phyloP scores from a whole-genome alignment of 495 filamentous ascomycete species.

The Tuber calosporum region DNA sequence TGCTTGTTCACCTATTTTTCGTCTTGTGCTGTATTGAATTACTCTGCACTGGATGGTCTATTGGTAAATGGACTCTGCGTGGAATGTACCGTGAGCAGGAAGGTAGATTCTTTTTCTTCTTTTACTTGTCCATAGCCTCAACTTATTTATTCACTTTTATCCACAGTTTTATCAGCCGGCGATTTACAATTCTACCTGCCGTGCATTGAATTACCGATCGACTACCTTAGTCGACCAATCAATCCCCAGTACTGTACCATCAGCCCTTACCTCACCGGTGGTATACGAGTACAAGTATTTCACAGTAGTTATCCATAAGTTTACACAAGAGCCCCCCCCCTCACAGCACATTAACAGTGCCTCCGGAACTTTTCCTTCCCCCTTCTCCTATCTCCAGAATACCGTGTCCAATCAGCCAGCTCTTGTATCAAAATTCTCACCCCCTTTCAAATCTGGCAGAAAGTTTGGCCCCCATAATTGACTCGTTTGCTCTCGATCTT shows the following conservation, averaged over 20 bases:
- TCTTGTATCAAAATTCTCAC: background rate
- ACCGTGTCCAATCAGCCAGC: background rate
- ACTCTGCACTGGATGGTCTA: background rate
- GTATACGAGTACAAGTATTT: too few relatives aligned
- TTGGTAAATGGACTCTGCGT: background rate
- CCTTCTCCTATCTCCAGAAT: background rate
- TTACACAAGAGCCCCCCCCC: background rate
- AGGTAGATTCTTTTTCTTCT: background rate
- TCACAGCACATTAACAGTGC: background rate
- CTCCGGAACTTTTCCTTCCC: background rate
- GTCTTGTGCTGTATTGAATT: background rate
- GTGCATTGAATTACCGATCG: background rate
- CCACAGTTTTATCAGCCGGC: background rate
- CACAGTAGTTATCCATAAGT: background rate
- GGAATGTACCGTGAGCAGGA: background rate
- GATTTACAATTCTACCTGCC: background rate
- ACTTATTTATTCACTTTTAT: constrained; percentile 1
- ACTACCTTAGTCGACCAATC: background rate
- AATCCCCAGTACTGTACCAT: background rate
- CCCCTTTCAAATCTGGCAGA: background rate
- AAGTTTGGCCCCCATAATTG: background rate
- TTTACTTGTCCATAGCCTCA: background rate
- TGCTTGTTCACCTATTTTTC: background rate
- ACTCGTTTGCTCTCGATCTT: background rate
- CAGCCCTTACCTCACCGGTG: background rate